Conservation (phyloP, 495 filamentous ascomycete genomes). For the Penicillium manginii region DNA sequence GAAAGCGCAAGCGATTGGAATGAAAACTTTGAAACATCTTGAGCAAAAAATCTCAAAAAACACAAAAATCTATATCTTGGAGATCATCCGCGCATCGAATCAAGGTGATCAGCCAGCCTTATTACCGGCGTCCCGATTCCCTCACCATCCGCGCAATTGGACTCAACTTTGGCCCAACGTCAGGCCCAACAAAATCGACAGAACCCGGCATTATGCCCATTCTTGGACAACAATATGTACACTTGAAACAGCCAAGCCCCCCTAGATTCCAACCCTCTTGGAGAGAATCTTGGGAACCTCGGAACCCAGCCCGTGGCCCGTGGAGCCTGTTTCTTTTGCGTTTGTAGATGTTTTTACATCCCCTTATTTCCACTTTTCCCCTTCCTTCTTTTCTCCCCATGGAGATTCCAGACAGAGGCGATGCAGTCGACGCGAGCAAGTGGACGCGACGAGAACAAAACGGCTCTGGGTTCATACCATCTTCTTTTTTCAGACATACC, state of each 20-base stretch:
- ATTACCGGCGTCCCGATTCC: not conserved
- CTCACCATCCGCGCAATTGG: not conserved
- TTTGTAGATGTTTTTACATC: slow-evolving; percentile 24
- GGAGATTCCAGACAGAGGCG: slow-evolving; percentile 22
- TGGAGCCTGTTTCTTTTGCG: slow-evolving; percentile 8
- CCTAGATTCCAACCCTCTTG: slow-evolving; percentile 2
- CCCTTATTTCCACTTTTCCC: slow-evolving; percentile 13
- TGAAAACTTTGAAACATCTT: slow-evolving; percentile 25
- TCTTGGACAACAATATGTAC: slow-evolving; percentile 19
- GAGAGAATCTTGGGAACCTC: not conserved
- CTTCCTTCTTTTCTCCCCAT: slow-evolving; percentile 11
- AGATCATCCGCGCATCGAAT: not conserved
- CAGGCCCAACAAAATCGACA: slow-evolving; percentile 5
- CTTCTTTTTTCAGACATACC: slow-evolving; percentile 26
- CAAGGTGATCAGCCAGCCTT: not conserved
- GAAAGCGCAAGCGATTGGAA: slow-evolving; percentile 79
- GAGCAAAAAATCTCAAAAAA: not conserved
- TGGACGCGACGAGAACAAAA: slow-evolving; percentile 2
- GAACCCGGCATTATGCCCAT: slow-evolving; percentile 6
- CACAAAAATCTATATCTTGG: slow-evolving; percentile 14
- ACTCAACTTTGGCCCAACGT: not conserved
- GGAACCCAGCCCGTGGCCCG: not conserved
- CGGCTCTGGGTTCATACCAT: slow-evolving; percentile 11
- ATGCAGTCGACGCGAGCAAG: slow-evolving; percentile 4
- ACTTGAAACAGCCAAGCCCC: slow-evolving; percentile 13